Evolutionary conservation across 495 filamentous ascomycete species (phyloP).

Genomic region (Aspergillus incahuasiensis): DNA sequence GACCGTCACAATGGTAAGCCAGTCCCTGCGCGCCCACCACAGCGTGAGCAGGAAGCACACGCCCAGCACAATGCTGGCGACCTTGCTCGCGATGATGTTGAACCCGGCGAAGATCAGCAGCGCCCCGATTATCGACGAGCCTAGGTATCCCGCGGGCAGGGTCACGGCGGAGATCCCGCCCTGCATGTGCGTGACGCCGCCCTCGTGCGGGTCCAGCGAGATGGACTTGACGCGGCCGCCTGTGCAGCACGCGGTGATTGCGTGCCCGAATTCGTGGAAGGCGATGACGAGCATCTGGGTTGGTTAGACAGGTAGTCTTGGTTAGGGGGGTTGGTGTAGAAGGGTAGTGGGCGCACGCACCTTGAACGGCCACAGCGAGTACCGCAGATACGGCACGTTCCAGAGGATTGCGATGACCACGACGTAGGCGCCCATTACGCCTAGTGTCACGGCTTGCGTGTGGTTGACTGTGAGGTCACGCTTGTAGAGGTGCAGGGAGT

Average conservation of each 20-base stretch:
- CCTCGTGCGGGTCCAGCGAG: slow-evolving; percentile 62
- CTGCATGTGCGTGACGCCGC: slow-evolving; percentile 73
- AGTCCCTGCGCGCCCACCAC: slow-evolving; percentile 76
- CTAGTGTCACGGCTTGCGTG: slow-evolving; percentile 69
- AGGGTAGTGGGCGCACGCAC: slow-evolving; percentile 28
- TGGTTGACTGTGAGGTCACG: slow-evolving; percentile 62
- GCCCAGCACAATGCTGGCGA: slow-evolving; percentile 66
- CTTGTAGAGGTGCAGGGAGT: slow-evolving; percentile 25
- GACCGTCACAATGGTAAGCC: slow-evolving; percentile 68
- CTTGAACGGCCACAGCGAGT: slow-evolving; percentile 79
- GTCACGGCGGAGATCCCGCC: slow-evolving; percentile 71
- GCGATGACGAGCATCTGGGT: slow-evolving; percentile 75
- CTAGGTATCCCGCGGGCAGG: slow-evolving; percentile 72
- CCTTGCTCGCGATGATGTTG: slow-evolving; percentile 72
- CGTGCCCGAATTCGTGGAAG: slow-evolving; percentile 80
- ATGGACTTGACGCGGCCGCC: slow-evolving; percentile 72
- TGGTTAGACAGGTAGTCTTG: no score
- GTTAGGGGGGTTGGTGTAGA: neutral
- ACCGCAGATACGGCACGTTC: slow-evolving; percentile 73
- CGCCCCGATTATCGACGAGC: slow-evolving; percentile 69
- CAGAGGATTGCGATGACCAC: slow-evolving; percentile 71
- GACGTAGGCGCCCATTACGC: slow-evolving; percentile 63
- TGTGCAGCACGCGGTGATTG: slow-evolving; percentile 65
- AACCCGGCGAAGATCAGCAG: slow-evolving; percentile 77
- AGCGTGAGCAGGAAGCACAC: slow-evolving; percentile 71